Evolutionary conservation across 345 rosid genomes (phyloP).

Genomic region (Eucalyptus pauciflora): DNA sequence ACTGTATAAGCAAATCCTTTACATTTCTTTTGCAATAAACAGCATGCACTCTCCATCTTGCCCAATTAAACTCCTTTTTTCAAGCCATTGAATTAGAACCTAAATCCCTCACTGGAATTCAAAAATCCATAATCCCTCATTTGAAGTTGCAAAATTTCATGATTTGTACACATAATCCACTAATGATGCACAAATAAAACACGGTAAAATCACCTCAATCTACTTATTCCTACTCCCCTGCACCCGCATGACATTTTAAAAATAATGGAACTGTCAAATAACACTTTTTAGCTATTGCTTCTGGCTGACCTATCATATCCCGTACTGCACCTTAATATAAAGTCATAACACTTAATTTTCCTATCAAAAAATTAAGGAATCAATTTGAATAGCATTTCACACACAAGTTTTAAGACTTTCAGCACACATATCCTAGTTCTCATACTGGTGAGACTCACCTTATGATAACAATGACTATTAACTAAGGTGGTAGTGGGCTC

Average conservation of each 20-base stretch:
- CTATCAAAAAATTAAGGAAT: neutral
- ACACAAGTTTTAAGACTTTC: neutral
- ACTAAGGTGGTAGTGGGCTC: neutral
- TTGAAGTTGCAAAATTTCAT: neutral
- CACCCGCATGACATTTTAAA: neutral
- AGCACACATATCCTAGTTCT: neutral
- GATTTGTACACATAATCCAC: neutral
- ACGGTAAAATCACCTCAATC: neutral
- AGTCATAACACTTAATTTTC: neutral
- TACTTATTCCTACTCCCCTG: neutral
- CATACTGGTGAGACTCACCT: neutral
- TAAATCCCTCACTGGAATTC: neutral
- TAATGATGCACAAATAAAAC: neutral
- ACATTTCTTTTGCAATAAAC: neutral
- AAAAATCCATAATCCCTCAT: neutral
- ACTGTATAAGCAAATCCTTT: neutral
- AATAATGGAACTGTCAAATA: neutral
- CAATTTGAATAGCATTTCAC: neutral
- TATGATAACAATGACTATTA: neutral
- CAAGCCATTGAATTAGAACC: neutral
- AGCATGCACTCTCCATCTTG: neutral
- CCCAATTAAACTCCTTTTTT: neutral
- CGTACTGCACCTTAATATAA: neutral
- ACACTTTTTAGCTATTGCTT: neutral
- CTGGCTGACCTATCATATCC: neutral